Base-by-base conservation (phyloP, 2,329 filamentous ascomycete genomes). In the Chaetomium sp. region DNA sequence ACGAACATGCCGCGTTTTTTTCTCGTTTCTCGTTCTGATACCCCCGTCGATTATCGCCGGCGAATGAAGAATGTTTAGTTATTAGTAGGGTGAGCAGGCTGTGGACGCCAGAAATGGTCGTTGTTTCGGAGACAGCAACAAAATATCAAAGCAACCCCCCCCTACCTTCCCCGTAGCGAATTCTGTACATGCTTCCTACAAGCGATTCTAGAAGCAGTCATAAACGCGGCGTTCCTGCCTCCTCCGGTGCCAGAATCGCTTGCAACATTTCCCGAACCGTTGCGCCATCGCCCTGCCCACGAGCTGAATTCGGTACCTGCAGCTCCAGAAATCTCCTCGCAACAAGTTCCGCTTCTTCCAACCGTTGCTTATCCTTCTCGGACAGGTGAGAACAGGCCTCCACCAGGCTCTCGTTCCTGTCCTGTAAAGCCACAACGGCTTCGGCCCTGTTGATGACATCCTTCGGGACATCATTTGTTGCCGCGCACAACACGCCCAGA, bases 401-500 rank as follows among this genome's bases (percentile, higher is more conserved):
- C 6, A 89, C 85, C 1, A 98, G 80, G 74, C 96, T 91, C 72
- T 94, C 90, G 7, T 92, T 91, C 58, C 83, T 85, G 19, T 86
- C 85, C 38, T 90, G 81, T 19, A 95, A 79, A 7, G 86, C 75
- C 25, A 90, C 86, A 42, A 99, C 82, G 8, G 88, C 84, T 68
- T 92, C 89, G 0, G 94, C 93, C 62, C 93, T 86, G 19, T 89
- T 79, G 7, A 97, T 84, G 10, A 98, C 85, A 5, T 83, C 81
- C 21, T 78, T 73, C 33, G 92, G 88, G 16, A 99, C 87, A 1
- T 93, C 93, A 71, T 96, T 97, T 75, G 96, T 85, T 3, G 88
- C 87, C 31, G 95, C 95, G 73, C 95, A 98, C 76, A 85, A 84
- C 31, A 88, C 91, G 0, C 95, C 95, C 72, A 96, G 96, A 73